These are phyloP conservation scores for Viridothelium virens DNA, from an alignment of 495 filamentous ascomycete genomes.

Conservation along the genomic window DNA sequence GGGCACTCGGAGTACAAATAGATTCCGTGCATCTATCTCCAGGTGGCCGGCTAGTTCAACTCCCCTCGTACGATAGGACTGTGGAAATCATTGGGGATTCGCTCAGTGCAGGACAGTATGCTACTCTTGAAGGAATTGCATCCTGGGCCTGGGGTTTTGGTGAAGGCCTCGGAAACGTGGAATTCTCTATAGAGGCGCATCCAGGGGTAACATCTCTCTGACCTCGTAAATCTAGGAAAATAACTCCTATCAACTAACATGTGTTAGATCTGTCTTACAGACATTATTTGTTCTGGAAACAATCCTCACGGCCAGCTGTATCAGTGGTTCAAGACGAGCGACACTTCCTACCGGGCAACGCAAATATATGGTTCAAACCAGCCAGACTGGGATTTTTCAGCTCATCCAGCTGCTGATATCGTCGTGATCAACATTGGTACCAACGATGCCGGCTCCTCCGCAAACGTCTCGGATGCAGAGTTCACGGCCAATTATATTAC, in stretches of 20 bases:
- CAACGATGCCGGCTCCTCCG: slow-evolving; percentile 54
- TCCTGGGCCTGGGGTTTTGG: slow-evolving; percentile 52
- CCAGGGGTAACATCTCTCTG: slow-evolving; percentile 19
- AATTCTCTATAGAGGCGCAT: slow-evolving; percentile 50
- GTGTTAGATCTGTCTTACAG: slow-evolving; percentile 5
- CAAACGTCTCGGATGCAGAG: slow-evolving; percentile 47
- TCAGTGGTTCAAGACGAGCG: slow-evolving; percentile 61
- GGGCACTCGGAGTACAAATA: slow-evolving; percentile 59
- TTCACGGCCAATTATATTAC: slow-evolving; percentile 53
- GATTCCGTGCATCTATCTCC: slow-evolving; percentile 45
- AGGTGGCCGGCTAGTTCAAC: slow-evolving; percentile 44
- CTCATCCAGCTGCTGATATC: slow-evolving; percentile 54
- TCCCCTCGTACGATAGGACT: slow-evolving; percentile 44
- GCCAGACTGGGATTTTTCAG: slow-evolving; percentile 53
- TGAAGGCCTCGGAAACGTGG: slow-evolving; percentile 55
- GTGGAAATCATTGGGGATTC: slow-evolving; percentile 64
- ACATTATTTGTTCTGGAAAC: slow-evolving; percentile 43
- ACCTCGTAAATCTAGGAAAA: background rate
- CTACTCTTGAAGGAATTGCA: slow-evolving; percentile 56
- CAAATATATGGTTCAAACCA: slow-evolving; percentile 48
- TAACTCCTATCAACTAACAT: background rate
- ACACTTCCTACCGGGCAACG: slow-evolving; percentile 47
- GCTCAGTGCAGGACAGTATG: slow-evolving; percentile 52
- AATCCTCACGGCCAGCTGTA: slow-evolving; percentile 48
- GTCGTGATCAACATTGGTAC: slow-evolving; percentile 62